Percentiles rank a stretch among this genome's conserved stretches.
Evolutionary conservation across 83 land plant species (phyloP).

Genomic region (Diphasiastrum complanatum): DNA sequence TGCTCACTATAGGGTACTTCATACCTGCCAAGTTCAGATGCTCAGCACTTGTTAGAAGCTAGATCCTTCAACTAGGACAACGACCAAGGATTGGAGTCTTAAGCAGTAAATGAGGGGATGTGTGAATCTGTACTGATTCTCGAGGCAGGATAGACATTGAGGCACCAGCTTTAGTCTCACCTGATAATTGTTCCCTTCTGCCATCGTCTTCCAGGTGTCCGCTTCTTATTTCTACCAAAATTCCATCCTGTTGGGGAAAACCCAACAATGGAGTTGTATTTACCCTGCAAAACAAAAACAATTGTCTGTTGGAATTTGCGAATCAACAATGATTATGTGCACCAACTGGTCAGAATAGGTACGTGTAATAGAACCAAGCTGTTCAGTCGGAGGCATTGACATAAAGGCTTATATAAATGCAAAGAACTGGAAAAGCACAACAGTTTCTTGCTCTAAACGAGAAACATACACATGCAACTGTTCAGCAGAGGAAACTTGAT

Average conservation of each 20-base stretch:
- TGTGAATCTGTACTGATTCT: background rate
- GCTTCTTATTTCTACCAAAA: constrained; percentile 81
- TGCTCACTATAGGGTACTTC: constrained; percentile 99
- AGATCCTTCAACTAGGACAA: too few relatives aligned
- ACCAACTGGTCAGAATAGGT: too few relatives aligned
- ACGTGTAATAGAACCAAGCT: too few relatives aligned
- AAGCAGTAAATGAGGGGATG: too few relatives aligned
- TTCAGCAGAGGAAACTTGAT: too few relatives aligned
- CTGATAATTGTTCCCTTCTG: constrained; percentile 92
- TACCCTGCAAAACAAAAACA: constrained; percentile 37
- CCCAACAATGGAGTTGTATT: constrained; percentile 74
- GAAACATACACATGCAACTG: too few relatives aligned
- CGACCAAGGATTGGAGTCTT: too few relatives aligned
- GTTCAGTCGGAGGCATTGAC: too few relatives aligned
- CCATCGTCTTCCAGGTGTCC: constrained; percentile 75
- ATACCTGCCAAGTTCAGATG: constrained; percentile 47
- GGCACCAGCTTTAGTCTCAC: constrained; percentile 26
- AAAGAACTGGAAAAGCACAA: too few relatives aligned
- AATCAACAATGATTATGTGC: too few relatives aligned
- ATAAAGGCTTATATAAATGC: too few relatives aligned
- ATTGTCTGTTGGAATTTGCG: background rate
- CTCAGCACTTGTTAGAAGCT: background rate
- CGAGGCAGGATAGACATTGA: background rate
- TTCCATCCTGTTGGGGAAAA: constrained; percentile 99
- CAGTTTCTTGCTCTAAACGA: too few relatives aligned